These are phyloP conservation scores for Porcisia hertigi DNA, from an alignment of 208 protist species.

Conservation along the genomic window DNA sequence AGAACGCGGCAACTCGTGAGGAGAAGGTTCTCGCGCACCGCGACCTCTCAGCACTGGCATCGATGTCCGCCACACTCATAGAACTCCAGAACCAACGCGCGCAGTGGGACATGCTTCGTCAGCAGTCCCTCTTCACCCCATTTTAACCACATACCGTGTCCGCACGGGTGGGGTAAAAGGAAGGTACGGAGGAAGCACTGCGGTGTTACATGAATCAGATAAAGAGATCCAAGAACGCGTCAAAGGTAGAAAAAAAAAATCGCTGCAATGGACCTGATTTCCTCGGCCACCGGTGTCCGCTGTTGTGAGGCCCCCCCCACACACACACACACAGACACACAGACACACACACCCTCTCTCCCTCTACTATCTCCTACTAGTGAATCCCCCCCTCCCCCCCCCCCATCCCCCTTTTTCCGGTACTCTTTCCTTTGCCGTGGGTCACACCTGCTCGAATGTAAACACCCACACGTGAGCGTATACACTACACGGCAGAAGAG, in stretches of 20 bases:
- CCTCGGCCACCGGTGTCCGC: no score
- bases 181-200: no score
- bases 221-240: no score
- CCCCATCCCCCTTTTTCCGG: background rate
- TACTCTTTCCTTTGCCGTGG: background rate
- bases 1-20: background rate
- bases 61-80: constrained; percentile 46
- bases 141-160: constrained; percentile 2
- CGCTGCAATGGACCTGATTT: no score
- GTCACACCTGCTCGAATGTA: background rate
- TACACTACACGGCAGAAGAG: background rate
- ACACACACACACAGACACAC: background rate
- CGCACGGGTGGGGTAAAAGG: background rate
- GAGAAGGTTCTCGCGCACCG: background rate
- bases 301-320: background rate
- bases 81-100: constrained; percentile 36
- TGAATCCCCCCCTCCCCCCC: background rate
- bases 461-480: background rate
- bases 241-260: no score
- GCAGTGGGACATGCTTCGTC: constrained; percentile 29
- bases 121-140: constrained; percentile 23
- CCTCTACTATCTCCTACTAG: no score
- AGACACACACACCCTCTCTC: background rate
- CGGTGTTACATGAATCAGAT: no score
- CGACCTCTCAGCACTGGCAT: background rate